A percentile compares a stretch with the other conserved stretches of the same genome.
Evolutionary conservation across 2,329 filamentous ascomycete species (phyloP).

Genomic region (Aspergillus clavatus): DNA sequence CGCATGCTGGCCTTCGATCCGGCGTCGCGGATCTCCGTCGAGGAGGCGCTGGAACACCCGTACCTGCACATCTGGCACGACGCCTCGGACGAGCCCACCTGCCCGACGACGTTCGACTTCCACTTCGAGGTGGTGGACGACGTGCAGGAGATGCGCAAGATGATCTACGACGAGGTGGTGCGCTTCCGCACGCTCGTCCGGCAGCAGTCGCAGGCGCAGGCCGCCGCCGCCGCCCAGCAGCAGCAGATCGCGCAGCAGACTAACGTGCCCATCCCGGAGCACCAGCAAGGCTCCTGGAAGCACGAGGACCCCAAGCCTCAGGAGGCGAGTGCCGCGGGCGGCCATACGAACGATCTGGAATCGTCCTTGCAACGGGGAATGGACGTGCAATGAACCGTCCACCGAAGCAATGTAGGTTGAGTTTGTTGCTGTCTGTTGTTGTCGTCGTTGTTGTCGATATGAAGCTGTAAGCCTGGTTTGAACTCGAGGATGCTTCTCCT

Average conservation of each 20-base stretch:
- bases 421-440: background rate
- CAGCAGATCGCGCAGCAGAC: constrained; percentile 40
- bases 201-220: constrained; percentile 44
- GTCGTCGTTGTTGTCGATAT: background rate
- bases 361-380: constrained; percentile 53
- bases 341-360: constrained; percentile 45
- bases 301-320: constrained; percentile 61
- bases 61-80: constrained; percentile 99
- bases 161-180: constrained; percentile 93
- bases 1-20: constrained; percentile 98
- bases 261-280: constrained; percentile 59
- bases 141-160: constrained; percentile 87
- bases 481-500: no score
- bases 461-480: no score
- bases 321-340: constrained; percentile 44
- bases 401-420: no score
- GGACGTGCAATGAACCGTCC: constrained; percentile 41
- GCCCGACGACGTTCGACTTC: constrained; percentile 94
- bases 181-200: constrained; percentile 68
- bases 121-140: constrained; percentile 97
- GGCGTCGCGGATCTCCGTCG: constrained; percentile 85
- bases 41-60: constrained; percentile 90
- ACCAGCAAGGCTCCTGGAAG: constrained; percentile 51
- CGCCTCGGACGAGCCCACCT: constrained; percentile 88
- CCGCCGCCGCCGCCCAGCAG: constrained; percentile 30